These are phyloP conservation scores for Platismatia glauca DNA, from an alignment of 495 filamentous ascomycete genomes.

Conservation along the genomic window DNA sequence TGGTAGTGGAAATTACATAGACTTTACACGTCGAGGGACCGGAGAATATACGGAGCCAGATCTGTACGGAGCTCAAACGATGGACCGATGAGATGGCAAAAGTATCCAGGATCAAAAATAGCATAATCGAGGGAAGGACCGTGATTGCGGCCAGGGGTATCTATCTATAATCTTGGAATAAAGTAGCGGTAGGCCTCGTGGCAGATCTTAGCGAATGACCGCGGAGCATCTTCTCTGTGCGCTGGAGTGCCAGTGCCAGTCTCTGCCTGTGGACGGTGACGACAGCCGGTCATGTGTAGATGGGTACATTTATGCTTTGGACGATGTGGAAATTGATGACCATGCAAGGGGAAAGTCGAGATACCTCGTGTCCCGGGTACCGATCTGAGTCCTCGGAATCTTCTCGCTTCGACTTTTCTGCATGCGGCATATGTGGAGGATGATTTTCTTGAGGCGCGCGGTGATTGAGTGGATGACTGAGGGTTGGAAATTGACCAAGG, in stretches of 20 bases:
- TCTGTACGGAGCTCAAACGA: background rate
- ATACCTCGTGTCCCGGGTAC: background rate
- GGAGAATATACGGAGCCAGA: background rate
- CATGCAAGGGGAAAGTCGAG: constrained; percentile 3
- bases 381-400: background rate
- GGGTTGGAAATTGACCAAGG: background rate
- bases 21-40: background rate
- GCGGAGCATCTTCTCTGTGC: too few relatives aligned
- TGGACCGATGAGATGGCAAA: constrained; percentile 1
- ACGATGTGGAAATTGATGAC: background rate
- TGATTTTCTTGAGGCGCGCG: background rate
- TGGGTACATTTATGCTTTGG: background rate
- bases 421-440: constrained; percentile 1
- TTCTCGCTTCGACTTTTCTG: background rate
- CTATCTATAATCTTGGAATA: background rate
- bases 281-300: background rate
- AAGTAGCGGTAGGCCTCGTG: constrained; percentile 10
- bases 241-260: too few relatives aligned
- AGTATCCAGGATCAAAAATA: constrained; percentile 3
- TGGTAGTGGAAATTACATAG: background rate
- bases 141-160: constrained; percentile 14
- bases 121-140: constrained; percentile 4
- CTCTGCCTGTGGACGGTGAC: background rate
- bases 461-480: background rate
- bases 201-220: constrained; percentile 9